phyloP scores from a whole-genome alignment of 345 rosid genomes.

The Citrus inodora region DNA sequence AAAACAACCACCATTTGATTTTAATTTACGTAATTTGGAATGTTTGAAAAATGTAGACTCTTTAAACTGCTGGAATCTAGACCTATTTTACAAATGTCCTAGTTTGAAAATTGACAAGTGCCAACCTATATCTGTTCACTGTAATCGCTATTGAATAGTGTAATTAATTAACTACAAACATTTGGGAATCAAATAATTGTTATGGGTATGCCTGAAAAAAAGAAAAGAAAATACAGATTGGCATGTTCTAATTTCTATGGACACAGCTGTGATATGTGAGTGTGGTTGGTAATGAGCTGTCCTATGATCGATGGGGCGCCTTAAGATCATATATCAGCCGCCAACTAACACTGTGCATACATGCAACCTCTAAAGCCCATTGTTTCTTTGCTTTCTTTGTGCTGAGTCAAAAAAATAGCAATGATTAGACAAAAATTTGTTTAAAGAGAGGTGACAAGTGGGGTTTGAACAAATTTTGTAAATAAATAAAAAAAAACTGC shows the following conservation, averaged over 20 bases:
- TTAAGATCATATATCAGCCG: background rate
- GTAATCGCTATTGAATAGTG: background rate
- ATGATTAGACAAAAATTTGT: background rate
- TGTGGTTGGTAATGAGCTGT: background rate
- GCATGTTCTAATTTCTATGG: background rate
- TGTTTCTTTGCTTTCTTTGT: background rate
- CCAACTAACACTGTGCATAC: background rate
- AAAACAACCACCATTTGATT: background rate
- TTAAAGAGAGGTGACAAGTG: background rate
- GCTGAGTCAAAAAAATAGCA: background rate
- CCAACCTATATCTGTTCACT: background rate
- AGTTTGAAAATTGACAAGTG: background rate
- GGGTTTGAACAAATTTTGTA: background rate
- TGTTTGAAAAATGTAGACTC: background rate
- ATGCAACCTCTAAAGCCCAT: background rate
- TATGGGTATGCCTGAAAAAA: background rate
- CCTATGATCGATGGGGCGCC: too few relatives aligned
- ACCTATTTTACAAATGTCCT: background rate
- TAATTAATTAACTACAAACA: background rate
- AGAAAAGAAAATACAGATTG: slow-evolving; percentile 17
- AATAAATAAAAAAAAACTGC: too few relatives aligned
- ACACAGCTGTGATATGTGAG: slow-evolving; percentile 14
- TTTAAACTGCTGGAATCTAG: background rate
- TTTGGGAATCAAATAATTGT: background rate
- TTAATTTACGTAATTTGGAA: background rate